phyloP scores from a whole-genome alignment of 2,329 filamentous ascomycete genomes.

The Phialophora tarda region DNA sequence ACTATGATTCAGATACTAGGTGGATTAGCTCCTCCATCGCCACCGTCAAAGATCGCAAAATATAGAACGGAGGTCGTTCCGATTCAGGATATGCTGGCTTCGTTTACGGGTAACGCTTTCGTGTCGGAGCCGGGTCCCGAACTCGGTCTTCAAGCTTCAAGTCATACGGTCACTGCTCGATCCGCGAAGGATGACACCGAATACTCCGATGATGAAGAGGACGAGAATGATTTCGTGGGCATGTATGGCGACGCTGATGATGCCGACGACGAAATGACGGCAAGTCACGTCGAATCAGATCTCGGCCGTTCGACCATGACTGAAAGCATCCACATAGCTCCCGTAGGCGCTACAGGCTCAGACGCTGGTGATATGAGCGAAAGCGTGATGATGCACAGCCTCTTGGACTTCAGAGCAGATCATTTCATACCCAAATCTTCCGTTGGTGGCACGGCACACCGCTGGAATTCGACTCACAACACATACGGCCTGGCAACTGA shows the following conservation, averaged over 20 bases:
- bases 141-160: conserved; percentile 37
- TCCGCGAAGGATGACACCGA: conserved; percentile 47
- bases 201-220: conserved; percentile 47
- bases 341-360: conserved; percentile 61
- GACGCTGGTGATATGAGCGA: conserved; percentile 44
- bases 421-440: conserved; percentile 72
- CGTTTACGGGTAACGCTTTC: conserved; percentile 86
- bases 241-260: conserved; percentile 44
- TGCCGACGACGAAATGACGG: conserved; percentile 45
- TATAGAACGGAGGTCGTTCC: conserved; percentile 88
- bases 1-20: conserved; percentile 81
- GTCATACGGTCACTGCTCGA: conserved; percentile 5
- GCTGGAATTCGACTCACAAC: conserved; percentile 80
- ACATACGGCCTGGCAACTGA: conserved; percentile 72
- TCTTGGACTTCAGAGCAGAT: conserved; percentile 75
- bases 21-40: conserved; percentile 79
- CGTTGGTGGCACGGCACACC: conserved; percentile 70
- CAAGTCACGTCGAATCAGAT: conserved; percentile 45
- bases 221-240: conserved; percentile 46
- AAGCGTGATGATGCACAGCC: conserved; percentile 42
- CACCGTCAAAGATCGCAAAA: conserved; percentile 80
- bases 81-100: conserved; percentile 84
- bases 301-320: conserved; percentile 46
- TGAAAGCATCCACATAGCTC: conserved; percentile 45
- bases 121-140: conserved; percentile 46